A percentile compares a stretch with the other conserved stretches of the same genome.
phyloP scores from a whole-genome alignment of 768 basidiomycete genomes.

The Gelatoporia subvermispora region DNA sequence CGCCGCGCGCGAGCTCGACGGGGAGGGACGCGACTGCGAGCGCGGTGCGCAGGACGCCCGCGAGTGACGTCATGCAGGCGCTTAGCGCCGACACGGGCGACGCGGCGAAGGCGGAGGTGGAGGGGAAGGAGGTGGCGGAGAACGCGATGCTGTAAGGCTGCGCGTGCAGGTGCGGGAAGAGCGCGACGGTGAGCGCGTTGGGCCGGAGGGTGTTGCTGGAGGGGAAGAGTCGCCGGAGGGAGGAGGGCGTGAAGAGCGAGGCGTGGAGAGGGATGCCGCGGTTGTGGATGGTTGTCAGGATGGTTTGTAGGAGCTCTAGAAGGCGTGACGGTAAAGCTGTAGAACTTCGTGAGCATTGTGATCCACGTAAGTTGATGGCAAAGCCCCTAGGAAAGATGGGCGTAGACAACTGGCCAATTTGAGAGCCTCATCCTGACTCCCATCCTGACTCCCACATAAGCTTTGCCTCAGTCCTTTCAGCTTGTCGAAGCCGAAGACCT shows the following conservation, averaged over 20 bases:
- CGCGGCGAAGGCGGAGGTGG: conserved; percentile 10
- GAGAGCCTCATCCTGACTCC: too few relatives aligned
- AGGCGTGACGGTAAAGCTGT: conserved; percentile 45
- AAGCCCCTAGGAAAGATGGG: too few relatives aligned
- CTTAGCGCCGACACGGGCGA: conserved; percentile 9
- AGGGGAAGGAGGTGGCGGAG: conserved; percentile 12
- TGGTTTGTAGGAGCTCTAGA: conserved; percentile 28
- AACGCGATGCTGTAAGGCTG: conserved; percentile 23
- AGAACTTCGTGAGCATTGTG: not conserved
- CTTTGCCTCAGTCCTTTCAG: too few relatives aligned
- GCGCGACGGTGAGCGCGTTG: conserved; percentile 45
- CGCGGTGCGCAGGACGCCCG: conserved; percentile 11
- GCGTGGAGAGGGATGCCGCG: conserved; percentile 42
- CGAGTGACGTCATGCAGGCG: conserved; percentile 6
- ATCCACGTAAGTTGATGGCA: too few relatives aligned
- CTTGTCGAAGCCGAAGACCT: too few relatives aligned
- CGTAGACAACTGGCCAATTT: too few relatives aligned
- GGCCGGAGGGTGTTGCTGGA: conserved; percentile 40
- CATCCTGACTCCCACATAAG: too few relatives aligned
- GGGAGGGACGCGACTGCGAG: conserved; percentile 42
- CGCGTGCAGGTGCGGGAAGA: conserved; percentile 61
- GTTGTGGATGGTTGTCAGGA: conserved; percentile 39
- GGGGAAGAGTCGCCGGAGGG: conserved; percentile 45
- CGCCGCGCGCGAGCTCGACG: conserved; percentile 57
- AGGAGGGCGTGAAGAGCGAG: conserved; percentile 42